Evolutionary conservation across 192 early-diverging fungal species (phyloP).

Genomic region (Coemansia javaensis): DNA sequence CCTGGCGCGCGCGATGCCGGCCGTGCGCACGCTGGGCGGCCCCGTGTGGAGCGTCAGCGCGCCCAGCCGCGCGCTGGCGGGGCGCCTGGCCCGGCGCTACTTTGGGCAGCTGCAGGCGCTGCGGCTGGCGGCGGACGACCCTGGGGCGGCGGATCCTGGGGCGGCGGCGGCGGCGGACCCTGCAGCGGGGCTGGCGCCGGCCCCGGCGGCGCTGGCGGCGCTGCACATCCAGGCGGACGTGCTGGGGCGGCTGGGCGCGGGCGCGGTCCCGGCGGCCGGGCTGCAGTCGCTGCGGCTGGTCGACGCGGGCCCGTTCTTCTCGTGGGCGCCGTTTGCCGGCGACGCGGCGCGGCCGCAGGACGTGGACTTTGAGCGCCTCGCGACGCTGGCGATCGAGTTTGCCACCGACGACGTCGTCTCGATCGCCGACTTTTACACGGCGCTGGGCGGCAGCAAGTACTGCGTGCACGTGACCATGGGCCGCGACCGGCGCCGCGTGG

Average conservation of each 20-base stretch:
- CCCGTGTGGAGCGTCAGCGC: conserved; percentile 18
- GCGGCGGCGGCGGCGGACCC: neutral
- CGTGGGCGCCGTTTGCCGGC: conserved; percentile 25
- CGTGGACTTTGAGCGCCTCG: conserved; percentile 11
- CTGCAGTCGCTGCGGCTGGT: conserved; percentile 15
- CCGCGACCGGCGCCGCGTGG: conserved; percentile 6
- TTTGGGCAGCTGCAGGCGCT: conserved; percentile 1
- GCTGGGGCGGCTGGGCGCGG: conserved; percentile 1
- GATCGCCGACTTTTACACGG: conserved; percentile 14
- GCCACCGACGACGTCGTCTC: conserved; percentile 30
- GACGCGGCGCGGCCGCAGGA: neutral
- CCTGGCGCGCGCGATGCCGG: conserved; percentile 6
- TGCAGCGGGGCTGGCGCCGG: neutral
- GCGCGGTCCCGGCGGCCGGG: neutral
- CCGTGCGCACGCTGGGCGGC: conserved; percentile 1
- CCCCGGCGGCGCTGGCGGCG: conserved; percentile 8
- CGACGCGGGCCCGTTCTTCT: conserved; percentile 28
- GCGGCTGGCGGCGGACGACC: too few relatives aligned
- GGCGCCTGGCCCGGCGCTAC: conserved; percentile 1
- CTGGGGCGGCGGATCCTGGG: too few relatives aligned
- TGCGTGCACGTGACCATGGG: conserved; percentile 28
- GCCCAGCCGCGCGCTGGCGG: conserved; percentile 8
- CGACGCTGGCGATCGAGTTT: conserved; percentile 26
- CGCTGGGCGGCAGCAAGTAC: conserved; percentile 1
- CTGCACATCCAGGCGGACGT: conserved; percentile 22